A percentile compares a stretch with the other conserved stretches of the same genome.
phyloP scores from a whole-genome alignment of 2,329 filamentous ascomycete species.

The Colletotrichum sp. region DNA sequence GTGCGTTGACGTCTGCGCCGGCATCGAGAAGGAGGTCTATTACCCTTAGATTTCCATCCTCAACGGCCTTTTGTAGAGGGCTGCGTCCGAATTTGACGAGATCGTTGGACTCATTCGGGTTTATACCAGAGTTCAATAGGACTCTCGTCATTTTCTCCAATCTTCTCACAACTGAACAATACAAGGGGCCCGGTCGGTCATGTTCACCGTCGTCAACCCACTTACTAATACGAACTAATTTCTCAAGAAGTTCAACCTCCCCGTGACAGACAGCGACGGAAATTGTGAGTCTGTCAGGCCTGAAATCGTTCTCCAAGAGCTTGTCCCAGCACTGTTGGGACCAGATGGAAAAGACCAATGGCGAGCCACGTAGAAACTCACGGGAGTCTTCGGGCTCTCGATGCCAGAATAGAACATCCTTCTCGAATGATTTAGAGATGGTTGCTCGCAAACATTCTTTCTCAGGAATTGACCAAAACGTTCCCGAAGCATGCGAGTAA shows the following conservation, averaged over 20 bases:
- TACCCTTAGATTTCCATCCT: fast-evolving
- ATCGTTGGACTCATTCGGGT: fast-evolving
- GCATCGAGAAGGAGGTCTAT: not conserved
- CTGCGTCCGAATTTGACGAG: fast-evolving
- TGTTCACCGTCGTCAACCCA: too few relatives aligned
- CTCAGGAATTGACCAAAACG: fast-evolving
- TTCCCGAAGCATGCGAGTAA: too few relatives aligned
- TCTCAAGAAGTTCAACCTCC: not conserved
- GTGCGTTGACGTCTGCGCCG: fast-evolving
- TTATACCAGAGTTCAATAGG: fast-evolving
- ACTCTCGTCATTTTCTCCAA: fast-evolving
- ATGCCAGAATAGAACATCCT: not conserved
- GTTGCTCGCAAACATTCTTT: too few relatives aligned
- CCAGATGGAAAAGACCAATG: fast-evolving
- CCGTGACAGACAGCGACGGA: fast-evolving
- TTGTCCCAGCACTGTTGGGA: not conserved
- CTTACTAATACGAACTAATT: not conserved
- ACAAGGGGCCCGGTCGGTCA: not conserved
- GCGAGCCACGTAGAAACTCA: not conserved
- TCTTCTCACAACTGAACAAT: not conserved
- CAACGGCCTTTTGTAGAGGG: fast-evolving
- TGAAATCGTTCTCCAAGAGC: not conserved
- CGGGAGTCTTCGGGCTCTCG: too few relatives aligned
- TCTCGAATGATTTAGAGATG: not conserved
- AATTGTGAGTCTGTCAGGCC: fast-evolving